Evolutionary conservation across 2,329 filamentous ascomycete genomes (phyloP).

Genomic region (Claviceps arundinis): DNA sequence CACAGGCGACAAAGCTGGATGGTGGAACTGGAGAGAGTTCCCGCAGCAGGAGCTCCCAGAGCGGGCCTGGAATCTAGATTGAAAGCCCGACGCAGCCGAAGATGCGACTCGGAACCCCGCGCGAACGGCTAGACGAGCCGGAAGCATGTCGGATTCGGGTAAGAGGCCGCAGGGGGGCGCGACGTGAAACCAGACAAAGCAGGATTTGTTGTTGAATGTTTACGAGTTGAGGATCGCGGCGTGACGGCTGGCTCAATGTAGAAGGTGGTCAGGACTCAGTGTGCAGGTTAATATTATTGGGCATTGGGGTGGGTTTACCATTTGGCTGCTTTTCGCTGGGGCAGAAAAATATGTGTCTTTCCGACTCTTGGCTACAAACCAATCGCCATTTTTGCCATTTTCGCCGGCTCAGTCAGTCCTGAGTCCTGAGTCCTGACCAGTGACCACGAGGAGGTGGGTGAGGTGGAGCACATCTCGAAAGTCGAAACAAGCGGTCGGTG

Average conservation of each 20-base stretch:
- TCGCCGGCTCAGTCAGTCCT: too few species aligned
- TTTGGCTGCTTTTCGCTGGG: background rate
- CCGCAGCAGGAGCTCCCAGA: slow-evolving; percentile 4
- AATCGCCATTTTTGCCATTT: too few species aligned
- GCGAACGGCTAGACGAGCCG: background rate
- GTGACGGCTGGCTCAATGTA: background rate
- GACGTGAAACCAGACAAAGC: background rate
- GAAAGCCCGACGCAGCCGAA: background rate
- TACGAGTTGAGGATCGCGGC: background rate
- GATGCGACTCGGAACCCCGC: background rate
- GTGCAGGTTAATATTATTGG: too few species aligned
- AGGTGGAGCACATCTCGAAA: too few species aligned
- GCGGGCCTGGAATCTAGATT: background rate
- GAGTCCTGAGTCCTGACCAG: too few species aligned
- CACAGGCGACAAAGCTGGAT: background rate
- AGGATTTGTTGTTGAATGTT: background rate
- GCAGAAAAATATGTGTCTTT: background rate
- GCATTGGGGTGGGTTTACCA: background rate
- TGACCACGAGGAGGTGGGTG: too few species aligned
- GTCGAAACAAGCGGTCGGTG: too few species aligned
- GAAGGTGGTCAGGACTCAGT: background rate
- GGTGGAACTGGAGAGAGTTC: background rate
- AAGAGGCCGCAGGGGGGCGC: background rate
- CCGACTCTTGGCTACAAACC: too few species aligned
- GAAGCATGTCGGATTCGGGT: background rate